Evolutionary conservation across 805 yeast species (phyloP).

Genomic region (Wickerhamomyces strasburgensis): DNA sequence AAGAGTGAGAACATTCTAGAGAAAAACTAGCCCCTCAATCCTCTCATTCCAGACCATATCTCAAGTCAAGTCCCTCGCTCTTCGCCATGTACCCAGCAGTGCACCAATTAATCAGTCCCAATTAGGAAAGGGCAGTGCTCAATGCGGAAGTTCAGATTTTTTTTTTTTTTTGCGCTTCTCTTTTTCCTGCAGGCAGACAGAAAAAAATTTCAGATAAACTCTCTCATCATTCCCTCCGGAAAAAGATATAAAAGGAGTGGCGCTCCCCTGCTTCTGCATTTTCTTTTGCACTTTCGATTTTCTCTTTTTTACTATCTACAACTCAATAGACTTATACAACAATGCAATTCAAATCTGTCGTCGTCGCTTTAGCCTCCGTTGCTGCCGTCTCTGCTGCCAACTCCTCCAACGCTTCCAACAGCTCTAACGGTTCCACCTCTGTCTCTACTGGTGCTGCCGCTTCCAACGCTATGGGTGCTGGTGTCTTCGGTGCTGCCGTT

Average conservation of each 20-base stretch:
- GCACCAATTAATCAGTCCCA: background rate
- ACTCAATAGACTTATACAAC: conserved; percentile 10
- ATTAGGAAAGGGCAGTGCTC: background rate
- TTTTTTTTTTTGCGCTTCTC: conserved; percentile 1
- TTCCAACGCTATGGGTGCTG: conserved; percentile 58
- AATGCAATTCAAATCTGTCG: conserved; percentile 72
- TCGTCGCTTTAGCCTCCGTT: conserved; percentile 65
- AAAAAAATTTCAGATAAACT: conserved; percentile 15
- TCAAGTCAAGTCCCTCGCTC: background rate
- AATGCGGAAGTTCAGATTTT: background rate
- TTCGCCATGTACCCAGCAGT: background rate
- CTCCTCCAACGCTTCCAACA: conserved; percentile 30
- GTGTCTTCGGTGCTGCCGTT: conserved; percentile 77
- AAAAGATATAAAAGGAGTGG: conserved; percentile 11
- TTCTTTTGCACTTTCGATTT: conserved; percentile 1
- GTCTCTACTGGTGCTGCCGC: conserved; percentile 46
- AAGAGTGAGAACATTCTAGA: no score
- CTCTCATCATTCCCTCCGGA: conserved; percentile 6
- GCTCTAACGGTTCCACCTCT: conserved; percentile 40
- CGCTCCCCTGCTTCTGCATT: conserved; percentile 1
- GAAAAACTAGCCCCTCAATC: no score
- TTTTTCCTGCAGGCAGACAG: background rate
- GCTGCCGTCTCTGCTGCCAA: conserved; percentile 65
- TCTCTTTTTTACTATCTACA: conserved; percentile 3
- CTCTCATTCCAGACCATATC: no score